phyloP scores from a whole-genome alignment of 257 asterid genomes.

The Cinchona pubescens region DNA sequence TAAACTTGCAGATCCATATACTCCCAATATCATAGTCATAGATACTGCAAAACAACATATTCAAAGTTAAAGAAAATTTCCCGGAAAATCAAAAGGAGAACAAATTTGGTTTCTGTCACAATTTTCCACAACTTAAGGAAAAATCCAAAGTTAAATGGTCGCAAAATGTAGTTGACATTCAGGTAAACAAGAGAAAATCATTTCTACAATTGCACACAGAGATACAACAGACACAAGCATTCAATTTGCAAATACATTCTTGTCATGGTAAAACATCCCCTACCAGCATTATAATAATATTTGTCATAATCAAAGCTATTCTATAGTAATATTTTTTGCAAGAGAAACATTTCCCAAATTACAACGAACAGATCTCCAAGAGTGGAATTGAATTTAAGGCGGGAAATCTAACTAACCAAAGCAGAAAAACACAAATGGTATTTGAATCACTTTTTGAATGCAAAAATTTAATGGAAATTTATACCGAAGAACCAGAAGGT shows the following conservation, averaged over 20 bases:
- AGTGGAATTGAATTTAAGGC: neutral
- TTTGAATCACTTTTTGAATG: too few species aligned
- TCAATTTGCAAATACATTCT: too few species aligned
- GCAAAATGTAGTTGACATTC: neutral
- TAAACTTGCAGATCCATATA: slow-evolving; percentile 59
- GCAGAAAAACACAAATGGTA: neutral
- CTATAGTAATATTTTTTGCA: neutral
- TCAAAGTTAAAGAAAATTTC: neutral
- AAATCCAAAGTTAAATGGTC: neutral
- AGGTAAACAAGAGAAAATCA: too few species aligned
- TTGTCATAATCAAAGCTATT: neutral
- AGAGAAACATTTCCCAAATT: neutral
- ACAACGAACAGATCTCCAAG: neutral
- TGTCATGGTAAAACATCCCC: too few species aligned
- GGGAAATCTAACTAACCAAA: neutral
- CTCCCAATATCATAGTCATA: slow-evolving; percentile 56
- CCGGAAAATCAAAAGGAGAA: neutral
- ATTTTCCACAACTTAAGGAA: neutral
- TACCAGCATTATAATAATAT: neutral
- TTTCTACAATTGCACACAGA: neutral
- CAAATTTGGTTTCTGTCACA: neutral
- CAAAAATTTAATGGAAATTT: neutral
- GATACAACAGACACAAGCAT: too few species aligned
- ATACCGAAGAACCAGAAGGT: slow-evolving; percentile 65
- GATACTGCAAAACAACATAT: slow-evolving; percentile 22